A percentile compares a stretch with the other conserved stretches of the same genome.
phyloP scores from a whole-genome alignment of 1,284 basidiomycete genomes.

The Coriolopsis trogii region DNA sequence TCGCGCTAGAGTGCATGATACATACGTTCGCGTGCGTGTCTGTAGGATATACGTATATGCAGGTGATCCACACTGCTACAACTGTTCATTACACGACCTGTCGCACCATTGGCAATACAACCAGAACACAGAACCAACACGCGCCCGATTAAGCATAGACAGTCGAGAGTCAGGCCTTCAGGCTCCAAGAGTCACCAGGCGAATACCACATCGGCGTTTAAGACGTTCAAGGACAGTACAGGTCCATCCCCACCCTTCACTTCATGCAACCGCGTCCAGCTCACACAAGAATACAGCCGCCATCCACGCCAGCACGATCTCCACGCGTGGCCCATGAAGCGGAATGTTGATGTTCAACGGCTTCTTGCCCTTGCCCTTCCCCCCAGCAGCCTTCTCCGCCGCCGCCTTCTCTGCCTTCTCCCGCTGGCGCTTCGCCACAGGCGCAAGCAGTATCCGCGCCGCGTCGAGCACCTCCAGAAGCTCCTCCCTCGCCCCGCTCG shows the following conservation, averaged over 20 bases:
- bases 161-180: too few species aligned
- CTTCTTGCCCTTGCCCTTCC: constrained; percentile 50
- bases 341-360: constrained; percentile 74
- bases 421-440: constrained; percentile 60
- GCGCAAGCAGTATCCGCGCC: constrained; percentile 67
- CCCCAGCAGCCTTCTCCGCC: constrained; percentile 47
- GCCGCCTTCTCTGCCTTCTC: constrained; percentile 53
- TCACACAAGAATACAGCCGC: constrained; percentile 75
- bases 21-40: too few species aligned
- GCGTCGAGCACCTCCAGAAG: constrained; percentile 57
- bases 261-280: constrained; percentile 52
- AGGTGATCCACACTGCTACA: too few species aligned
- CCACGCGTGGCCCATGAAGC: constrained; percentile 79
- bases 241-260: neutral
- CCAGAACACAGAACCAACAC: too few species aligned
- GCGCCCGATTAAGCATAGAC: too few species aligned
- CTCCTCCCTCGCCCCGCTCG: constrained; percentile 20
- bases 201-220: too few species aligned
- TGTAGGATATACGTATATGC: too few species aligned
- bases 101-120: too few species aligned
- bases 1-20: too few species aligned
- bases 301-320: constrained; percentile 81
- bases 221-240: too few species aligned
- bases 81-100: too few species aligned
- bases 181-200: too few species aligned